These are phyloP conservation scores for Protomyces lactucae-debilis DNA, from an alignment of 1,139 yeast genomes.

Conservation along the genomic window DNA sequence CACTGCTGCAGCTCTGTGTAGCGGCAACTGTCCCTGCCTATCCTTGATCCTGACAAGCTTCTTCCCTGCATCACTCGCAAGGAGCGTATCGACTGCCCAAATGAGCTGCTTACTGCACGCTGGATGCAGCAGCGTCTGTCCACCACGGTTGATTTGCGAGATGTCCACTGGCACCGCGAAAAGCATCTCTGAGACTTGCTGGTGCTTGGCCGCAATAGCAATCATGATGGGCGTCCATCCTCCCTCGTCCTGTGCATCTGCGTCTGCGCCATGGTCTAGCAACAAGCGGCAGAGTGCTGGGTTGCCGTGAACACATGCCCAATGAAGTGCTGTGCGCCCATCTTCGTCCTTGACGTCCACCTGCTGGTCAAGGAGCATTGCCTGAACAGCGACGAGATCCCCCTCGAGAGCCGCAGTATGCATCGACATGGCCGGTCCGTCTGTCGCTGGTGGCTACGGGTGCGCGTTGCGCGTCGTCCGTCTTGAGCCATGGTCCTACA, in stretches of 20 bases:
- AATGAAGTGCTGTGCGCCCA: slow-evolving; percentile 68
- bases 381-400: slow-evolving; percentile 2
- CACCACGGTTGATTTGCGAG: slow-evolving; percentile 55
- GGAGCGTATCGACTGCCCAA: slow-evolving; percentile 14
- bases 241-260: slow-evolving; percentile 16
- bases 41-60: slow-evolving; percentile 49
- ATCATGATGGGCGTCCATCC: slow-evolving; percentile 71
- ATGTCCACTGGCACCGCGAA: slow-evolving; percentile 48
- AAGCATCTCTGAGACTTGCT: slow-evolving; percentile 47
- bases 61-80: background rate
- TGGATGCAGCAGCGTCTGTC: slow-evolving; percentile 70
- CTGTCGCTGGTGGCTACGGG: background rate
- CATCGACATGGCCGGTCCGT: background rate
- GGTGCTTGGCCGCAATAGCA: slow-evolving; percentile 67
- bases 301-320: slow-evolving; percentile 75
- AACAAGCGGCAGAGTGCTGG: slow-evolving; percentile 51
- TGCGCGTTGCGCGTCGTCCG: background rate
- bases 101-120: slow-evolving; percentile 42
- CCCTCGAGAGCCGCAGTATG: slow-evolving; percentile 17
- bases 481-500: background rate
- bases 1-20: slow-evolving; percentile 79
- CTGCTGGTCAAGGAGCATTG: slow-evolving; percentile 5
- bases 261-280: slow-evolving; percentile 35
- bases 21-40: slow-evolving; percentile 57
- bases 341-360: slow-evolving; percentile 7